Base-by-base conservation (phyloP, 192 early-diverging fungal genomes). In the Anaeromyces robustus region DNA sequence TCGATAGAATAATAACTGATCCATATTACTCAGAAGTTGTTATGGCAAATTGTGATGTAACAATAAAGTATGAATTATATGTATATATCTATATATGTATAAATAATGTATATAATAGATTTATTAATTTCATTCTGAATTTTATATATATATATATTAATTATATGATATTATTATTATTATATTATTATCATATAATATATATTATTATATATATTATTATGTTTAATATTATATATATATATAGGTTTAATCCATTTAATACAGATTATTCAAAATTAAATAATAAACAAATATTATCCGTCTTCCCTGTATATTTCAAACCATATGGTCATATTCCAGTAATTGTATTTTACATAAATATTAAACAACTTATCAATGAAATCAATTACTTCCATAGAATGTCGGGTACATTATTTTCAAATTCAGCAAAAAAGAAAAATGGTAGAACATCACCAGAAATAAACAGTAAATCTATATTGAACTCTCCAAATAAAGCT, bases 1-100 rank as follows among this genome's bases (percentile, higher is more conserved):
- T 95, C 43, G 92, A 94, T 82, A 86, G 94, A 28, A 84, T 92
- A 31, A 87, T 90, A 37, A 83, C 81, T 34, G 91, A 92, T 17
- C 83, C 85, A 16, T 77, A 84, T 31, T 89, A 86, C 5, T 84
- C 85, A 1, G 91, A 92, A 30, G 88, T 94, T 12, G 80, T 94
- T 41, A 82, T 78, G 29, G 93, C 90, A 22, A 52, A 52, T 80
- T 85, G 87, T 13, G 84, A 91, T 17, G 87, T 86, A 83, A 83
- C 81, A 22, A 83, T 87, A 5, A 88, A 85, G 88, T 88, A 87
- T 77, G 80, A 26, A n/a, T n/a, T n/a, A n/a, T n/a, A n/a, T n/a
- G n/a, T n/a, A n/a, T n/a, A n/a, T n/a, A n/a, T n/a, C n/a, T n/a
- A n/a, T n/a, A n/a, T n/a, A n/a, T n/a, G n/a, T n/a, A n/a, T n/a